These are phyloP conservation scores for Herpetospermum pedunculosum DNA, from an alignment of 306 rosid species.

Conservation along the genomic window DNA sequence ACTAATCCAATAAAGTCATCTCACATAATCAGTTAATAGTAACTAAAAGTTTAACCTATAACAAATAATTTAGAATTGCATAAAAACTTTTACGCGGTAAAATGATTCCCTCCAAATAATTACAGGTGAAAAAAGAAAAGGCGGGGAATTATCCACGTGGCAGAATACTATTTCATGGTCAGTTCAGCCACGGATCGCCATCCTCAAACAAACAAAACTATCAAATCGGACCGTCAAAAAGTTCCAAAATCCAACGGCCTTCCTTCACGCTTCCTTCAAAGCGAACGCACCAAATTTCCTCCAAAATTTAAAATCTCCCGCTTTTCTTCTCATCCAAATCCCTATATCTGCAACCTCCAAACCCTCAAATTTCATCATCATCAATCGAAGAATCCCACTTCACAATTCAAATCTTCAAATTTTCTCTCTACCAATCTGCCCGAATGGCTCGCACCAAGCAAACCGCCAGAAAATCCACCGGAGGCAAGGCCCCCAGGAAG, in stretches of 20 bases:
- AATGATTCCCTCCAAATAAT: background rate
- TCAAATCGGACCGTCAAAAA: background rate
- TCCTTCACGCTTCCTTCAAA: too few relatives aligned
- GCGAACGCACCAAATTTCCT: background rate
- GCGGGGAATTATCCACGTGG: background rate
- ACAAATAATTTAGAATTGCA: background rate
- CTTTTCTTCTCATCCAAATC: background rate
- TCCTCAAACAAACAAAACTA: background rate
- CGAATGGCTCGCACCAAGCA: conserved; percentile 12
- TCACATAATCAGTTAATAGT: too few relatives aligned
- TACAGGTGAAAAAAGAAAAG: background rate
- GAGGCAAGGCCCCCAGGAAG: conserved; percentile 7
- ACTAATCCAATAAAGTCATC: too few relatives aligned
- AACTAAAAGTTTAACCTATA: background rate
- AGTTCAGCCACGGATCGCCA: background rate
- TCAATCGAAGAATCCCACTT: background rate
- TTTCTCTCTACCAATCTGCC: background rate
- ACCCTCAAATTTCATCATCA: background rate
- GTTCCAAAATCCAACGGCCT: background rate
- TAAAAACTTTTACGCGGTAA: background rate
- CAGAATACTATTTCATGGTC: accelerated
- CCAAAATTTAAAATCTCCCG: conserved; percentile 3
- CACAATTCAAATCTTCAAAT: background rate
- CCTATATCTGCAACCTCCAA: background rate
- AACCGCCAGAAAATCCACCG: conserved; percentile 12